Conservation (phyloP, 2,329 filamentous ascomycete species). For the Zasmidium citrigriseum region DNA sequence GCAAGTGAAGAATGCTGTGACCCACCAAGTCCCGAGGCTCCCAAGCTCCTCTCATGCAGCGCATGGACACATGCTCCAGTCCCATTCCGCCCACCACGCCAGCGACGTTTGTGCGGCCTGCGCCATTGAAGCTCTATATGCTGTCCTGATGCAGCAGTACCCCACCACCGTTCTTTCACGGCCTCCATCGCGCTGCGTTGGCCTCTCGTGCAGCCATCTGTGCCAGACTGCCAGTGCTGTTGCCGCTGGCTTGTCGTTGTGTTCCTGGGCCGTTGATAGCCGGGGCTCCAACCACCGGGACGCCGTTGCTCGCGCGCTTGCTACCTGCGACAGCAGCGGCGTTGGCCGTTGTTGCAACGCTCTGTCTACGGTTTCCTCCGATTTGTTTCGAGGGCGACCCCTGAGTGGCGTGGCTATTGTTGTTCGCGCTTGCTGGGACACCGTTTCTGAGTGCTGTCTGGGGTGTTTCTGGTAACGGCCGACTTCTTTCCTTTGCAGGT, state of each 20-base stretch:
- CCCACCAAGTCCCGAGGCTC: constrained; percentile 1
- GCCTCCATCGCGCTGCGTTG: constrained; percentile 22
- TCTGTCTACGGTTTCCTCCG: constrained; percentile 25
- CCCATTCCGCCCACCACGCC: neutral
- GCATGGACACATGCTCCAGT: neutral
- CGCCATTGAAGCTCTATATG: neutral
- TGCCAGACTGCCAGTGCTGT: constrained; percentile 17
- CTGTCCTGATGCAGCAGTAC: neutral
- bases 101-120: constrained; percentile 2
- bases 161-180: constrained; percentile 5
- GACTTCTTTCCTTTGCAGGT: constrained; percentile 26
- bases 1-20: neutral
- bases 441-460: constrained; percentile 49
- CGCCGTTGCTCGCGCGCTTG: constrained; percentile 23
- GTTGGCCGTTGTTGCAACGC: constrained; percentile 20
- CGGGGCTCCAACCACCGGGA: constrained; percentile 4
- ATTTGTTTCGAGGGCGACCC: constrained; percentile 26
- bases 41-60: neutral
- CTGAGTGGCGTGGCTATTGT: constrained; percentile 12
- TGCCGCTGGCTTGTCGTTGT: constrained; percentile 19
- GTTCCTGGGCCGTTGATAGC: constrained; percentile 5
- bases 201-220: constrained; percentile 24
- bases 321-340: constrained; percentile 27
- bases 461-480: constrained; percentile 37
- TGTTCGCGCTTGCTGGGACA: constrained; percentile 45